These are phyloP conservation scores for Iris macrosiphon DNA, from an alignment of 106 monocot species.

Conservation along the genomic window DNA sequence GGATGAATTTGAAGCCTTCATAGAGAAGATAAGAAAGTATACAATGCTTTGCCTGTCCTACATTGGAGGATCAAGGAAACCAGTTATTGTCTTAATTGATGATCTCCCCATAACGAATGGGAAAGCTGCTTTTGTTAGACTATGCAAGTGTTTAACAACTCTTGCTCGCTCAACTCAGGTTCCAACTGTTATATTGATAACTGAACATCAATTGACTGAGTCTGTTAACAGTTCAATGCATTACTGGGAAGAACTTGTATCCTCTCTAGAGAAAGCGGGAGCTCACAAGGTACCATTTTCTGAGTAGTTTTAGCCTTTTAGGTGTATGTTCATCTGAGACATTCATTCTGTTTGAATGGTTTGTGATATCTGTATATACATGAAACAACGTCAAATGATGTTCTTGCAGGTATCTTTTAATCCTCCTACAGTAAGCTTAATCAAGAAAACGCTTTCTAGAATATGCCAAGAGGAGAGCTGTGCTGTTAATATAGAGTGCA, in stretches of 20 bases:
- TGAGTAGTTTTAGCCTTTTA: neutral
- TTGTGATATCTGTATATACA: neutral
- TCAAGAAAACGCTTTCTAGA: slow-evolving; percentile 68
- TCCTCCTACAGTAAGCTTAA: slow-evolving; percentile 76
- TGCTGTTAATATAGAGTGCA: slow-evolving; percentile 31
- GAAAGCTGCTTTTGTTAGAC: slow-evolving; percentile 53
- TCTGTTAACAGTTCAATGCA: slow-evolving; percentile 22
- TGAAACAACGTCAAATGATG: neutral
- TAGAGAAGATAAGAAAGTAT: slow-evolving; percentile 73
- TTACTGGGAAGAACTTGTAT: slow-evolving; percentile 61
- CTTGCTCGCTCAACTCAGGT: slow-evolving; percentile 51
- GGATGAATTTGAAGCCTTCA: slow-evolving; percentile 88
- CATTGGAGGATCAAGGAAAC: slow-evolving; percentile 32
- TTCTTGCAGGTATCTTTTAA: slow-evolving; percentile 74
- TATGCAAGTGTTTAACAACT: slow-evolving; percentile 61
- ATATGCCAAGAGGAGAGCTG: slow-evolving; percentile 68
- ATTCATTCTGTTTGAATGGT: neutral
- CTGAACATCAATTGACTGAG: slow-evolving; percentile 61
- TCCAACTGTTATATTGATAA: slow-evolving; percentile 79
- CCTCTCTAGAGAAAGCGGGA: slow-evolving; percentile 57
- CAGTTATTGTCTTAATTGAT: slow-evolving; percentile 76
- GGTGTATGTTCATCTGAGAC: neutral
- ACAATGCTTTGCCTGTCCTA: slow-evolving; percentile 39
- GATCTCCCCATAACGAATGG: slow-evolving; percentile 89
- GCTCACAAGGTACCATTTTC: slow-evolving; percentile 67